Percentiles rank a stretch among this genome's conserved stretches.
phyloP scores from a whole-genome alignment of 169 alveolate species.

The Prorocentrum cordatum region DNA sequence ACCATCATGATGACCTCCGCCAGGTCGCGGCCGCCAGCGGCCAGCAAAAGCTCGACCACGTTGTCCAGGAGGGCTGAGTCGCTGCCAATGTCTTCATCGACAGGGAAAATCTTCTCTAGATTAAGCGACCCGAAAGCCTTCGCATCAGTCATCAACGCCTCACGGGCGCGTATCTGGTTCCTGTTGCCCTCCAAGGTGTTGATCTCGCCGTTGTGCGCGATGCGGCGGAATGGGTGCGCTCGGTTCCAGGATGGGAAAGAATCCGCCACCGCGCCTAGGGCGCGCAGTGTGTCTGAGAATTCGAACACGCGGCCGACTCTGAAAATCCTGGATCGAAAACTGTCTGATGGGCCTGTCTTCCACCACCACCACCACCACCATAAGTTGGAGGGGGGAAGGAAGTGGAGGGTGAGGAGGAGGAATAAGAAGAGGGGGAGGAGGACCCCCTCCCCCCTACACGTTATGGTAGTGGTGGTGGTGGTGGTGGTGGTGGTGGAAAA shows the following conservation, averaged over 20 bases:
- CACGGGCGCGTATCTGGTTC: constrained; percentile 68
- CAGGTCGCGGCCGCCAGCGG: constrained; percentile 46
- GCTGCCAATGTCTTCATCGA: constrained; percentile 56
- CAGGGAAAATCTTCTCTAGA: constrained; percentile 47
- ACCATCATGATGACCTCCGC: constrained; percentile 71
- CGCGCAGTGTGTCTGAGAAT: too few species aligned
- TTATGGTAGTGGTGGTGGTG: too few species aligned
- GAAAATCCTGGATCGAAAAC: too few species aligned
- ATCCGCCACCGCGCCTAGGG: too few species aligned
- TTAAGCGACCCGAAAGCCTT: neutral
- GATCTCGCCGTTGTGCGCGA: constrained; percentile 73
- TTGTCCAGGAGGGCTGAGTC: constrained; percentile 64
- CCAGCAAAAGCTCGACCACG: constrained; percentile 48
- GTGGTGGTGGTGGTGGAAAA: too few species aligned
- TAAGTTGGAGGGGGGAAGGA: too few species aligned
- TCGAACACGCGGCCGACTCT: too few species aligned
- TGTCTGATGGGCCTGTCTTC: too few species aligned
- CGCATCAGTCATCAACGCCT: constrained; percentile 36
- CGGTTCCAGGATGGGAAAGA: constrained; percentile 70
- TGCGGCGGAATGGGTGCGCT: constrained; percentile 63
- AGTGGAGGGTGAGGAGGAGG: too few species aligned
- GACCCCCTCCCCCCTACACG: too few species aligned
- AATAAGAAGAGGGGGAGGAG: too few species aligned
- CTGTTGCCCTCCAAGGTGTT: constrained; percentile 71
- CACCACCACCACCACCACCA: too few species aligned